Conservation (phyloP, 192 early-diverging fungal genomes). For the Martensiomyces pterosporus region DNA sequence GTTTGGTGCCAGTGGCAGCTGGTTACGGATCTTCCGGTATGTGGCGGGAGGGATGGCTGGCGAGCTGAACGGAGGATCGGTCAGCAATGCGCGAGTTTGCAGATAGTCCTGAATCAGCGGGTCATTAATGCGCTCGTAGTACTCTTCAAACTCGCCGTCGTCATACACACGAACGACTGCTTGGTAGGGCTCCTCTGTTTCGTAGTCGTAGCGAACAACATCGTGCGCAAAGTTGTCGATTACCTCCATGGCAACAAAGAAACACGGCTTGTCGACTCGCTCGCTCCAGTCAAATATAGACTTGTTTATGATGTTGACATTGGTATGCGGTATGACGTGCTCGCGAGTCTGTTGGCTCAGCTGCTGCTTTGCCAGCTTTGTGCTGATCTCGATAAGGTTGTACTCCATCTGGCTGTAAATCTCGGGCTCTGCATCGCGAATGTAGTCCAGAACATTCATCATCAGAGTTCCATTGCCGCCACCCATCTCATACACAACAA, state of each 20-base stretch:
- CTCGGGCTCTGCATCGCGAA: slow-evolving; percentile 70
- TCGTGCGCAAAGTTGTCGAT: slow-evolving; percentile 98
- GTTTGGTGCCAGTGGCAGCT: slow-evolving; percentile 82
- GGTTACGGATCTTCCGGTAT: slow-evolving; percentile 53
- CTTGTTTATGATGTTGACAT: slow-evolving; percentile 81
- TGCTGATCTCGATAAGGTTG: slow-evolving; percentile 89
- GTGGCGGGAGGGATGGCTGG: slow-evolving; percentile 55
- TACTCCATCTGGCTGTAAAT: slow-evolving; percentile 80
- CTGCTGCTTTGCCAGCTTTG: slow-evolving; percentile 70
- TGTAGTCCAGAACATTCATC: slow-evolving; percentile 87
- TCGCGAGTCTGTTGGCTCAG: slow-evolving; percentile 45
- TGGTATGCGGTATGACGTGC: slow-evolving; percentile 43
- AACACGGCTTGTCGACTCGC: slow-evolving; percentile 68
- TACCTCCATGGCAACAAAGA: slow-evolving; percentile 96
- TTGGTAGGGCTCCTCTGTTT: slow-evolving; percentile 69
- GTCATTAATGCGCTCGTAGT: slow-evolving; percentile 76
- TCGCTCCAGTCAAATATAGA: slow-evolving; percentile 89
- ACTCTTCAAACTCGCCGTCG: slow-evolving; percentile 81
- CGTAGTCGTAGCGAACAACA: slow-evolving; percentile 79
- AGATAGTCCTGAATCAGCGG: slow-evolving; percentile 74
- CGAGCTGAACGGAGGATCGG: slow-evolving; percentile 49
- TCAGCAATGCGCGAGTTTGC: slow-evolving; percentile 20
- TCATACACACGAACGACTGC: slow-evolving; percentile 78
- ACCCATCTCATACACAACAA: slow-evolving; percentile 93
- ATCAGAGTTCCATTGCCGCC: slow-evolving; percentile 96